Conservation (phyloP, 2,329 filamentous ascomycete species). For the Aspergillus quadrilineatus region DNA sequence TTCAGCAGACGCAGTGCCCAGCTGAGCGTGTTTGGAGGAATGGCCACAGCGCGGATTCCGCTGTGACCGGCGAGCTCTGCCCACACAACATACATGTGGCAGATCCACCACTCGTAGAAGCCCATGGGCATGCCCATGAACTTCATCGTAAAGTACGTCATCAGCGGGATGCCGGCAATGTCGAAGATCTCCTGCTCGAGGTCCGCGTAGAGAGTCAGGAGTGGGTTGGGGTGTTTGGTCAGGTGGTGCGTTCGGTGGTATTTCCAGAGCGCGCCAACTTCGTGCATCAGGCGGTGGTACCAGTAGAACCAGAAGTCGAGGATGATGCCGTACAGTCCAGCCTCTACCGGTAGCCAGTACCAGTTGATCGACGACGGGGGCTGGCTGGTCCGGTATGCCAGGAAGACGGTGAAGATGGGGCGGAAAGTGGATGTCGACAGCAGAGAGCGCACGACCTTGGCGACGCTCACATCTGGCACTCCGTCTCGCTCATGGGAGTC, state of each 20-base stretch:
- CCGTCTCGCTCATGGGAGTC: conserved; percentile 47
- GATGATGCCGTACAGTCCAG: conserved; percentile 44
- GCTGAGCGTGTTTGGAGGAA: conserved; percentile 35
- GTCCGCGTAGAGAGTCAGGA: conserved; percentile 46
- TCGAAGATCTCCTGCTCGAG: conserved; percentile 46
- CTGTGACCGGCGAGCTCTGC: conserved; percentile 25
- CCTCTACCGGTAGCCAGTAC: conserved; percentile 40
- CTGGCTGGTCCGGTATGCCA: conserved; percentile 28
- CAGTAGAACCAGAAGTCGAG: conserved; percentile 45
- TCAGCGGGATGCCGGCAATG: conserved; percentile 43
- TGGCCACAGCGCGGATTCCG: conserved; percentile 34
- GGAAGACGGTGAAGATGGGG: conserved; percentile 35
- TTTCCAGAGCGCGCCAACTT: conserved; percentile 42
- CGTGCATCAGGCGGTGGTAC: conserved; percentile 47
- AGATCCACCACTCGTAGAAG: conserved; percentile 52
- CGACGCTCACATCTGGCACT: conserved; percentile 42
- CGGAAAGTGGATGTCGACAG: conserved; percentile 36
- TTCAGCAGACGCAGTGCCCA: conserved; percentile 36
- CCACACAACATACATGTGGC: conserved; percentile 47
- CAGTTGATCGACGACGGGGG: conserved; percentile 30
- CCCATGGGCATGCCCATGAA: conserved; percentile 44
- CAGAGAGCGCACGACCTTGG: conserved; percentile 35
- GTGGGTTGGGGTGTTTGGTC: conserved; percentile 47
- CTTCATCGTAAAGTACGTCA: conserved; percentile 41
- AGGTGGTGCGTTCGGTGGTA: conserved; percentile 49